Conservation (phyloP, 805 yeast genomes). For the Schizosaccharomyces cryophilus region DNA sequence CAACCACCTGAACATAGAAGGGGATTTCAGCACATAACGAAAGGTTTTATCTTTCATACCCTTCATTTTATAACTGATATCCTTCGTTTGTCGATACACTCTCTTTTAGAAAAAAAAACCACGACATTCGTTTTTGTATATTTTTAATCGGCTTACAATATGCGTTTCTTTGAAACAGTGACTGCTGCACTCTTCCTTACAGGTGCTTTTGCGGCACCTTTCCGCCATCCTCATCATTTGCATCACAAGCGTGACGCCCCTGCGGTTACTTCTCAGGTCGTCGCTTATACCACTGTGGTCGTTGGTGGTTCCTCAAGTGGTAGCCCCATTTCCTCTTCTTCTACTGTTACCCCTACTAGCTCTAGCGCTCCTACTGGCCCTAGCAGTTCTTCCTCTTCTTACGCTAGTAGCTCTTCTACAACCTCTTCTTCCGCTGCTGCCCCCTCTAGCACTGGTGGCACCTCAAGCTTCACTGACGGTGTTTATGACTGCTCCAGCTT, state of each 20-base stretch:
- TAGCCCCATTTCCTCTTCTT: slow-evolving; percentile 18
- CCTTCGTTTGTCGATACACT: no score
- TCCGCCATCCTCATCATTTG: slow-evolving; percentile 1
- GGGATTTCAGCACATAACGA: no score
- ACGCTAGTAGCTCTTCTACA: background rate
- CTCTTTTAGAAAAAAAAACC: no score
- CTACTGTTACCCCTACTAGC: background rate
- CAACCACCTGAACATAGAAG: no score
- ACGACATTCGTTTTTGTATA: background rate
- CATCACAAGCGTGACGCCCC: background rate
- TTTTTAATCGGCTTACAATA: background rate
- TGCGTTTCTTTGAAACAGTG: background rate
- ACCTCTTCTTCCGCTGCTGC: background rate
- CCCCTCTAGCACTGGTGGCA: background rate
- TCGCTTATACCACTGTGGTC: background rate
- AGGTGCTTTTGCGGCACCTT: background rate
- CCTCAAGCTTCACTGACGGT: slow-evolving; percentile 40
- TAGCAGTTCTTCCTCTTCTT: background rate
- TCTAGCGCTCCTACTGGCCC: background rate
- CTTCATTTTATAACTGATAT: no score
- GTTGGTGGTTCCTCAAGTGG: slow-evolving; percentile 1
- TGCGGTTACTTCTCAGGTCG: background rate
- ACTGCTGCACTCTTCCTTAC: background rate
- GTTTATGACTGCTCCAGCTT: slow-evolving; percentile 36
- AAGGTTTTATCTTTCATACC: no score